Percentiles rank a stretch among this genome's conserved stretches.
These are phyloP conservation scores for Gypsophila paniculata DNA, from an alignment of 179 eudicot species.

Conservation along the genomic window DNA sequence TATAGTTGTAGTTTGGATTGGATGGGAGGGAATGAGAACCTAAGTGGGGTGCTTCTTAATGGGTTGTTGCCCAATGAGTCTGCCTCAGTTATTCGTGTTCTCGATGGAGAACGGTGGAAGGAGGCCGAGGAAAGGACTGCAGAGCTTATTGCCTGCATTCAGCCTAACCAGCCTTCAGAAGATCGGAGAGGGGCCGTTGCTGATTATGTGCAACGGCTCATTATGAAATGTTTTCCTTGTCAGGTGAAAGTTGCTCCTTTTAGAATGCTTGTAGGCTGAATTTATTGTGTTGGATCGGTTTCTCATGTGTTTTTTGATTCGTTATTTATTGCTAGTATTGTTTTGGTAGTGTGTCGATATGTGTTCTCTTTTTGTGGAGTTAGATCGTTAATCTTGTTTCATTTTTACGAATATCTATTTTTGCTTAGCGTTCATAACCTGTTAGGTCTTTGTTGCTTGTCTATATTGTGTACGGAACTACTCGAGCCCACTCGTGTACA, in stretches of 20 bases:
- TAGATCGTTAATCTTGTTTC: neutral
- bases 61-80: constrained; percentile 65
- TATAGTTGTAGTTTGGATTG: constrained; percentile 21
- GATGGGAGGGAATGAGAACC: constrained; percentile 46
- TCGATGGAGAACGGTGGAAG: constrained; percentile 60
- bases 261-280: constrained; percentile 10
- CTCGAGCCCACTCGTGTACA: neutral
- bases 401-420: neutral
- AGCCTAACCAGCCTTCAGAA: constrained; percentile 70
- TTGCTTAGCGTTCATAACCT: neutral
- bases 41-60: constrained; percentile 54
- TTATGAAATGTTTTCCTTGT: constrained; percentile 72
- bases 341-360: neutral
- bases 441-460: neutral
- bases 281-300: neutral
- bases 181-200: constrained; percentile 76
- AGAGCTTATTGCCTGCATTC: constrained; percentile 76
- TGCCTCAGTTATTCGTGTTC: constrained; percentile 37
- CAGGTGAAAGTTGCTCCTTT: constrained; percentile 42
- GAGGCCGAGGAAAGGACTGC: constrained; percentile 73
- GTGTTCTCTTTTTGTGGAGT: neutral
- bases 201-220: constrained; percentile 67
- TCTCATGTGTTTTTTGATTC: neutral
- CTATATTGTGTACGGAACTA: neutral
- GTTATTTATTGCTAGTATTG: neutral